Percentiles rank a stretch among this genome's conserved stretches.
phyloP scores from a whole-genome alignment of 257 asterid species.

The Verbascum thapsus region DNA sequence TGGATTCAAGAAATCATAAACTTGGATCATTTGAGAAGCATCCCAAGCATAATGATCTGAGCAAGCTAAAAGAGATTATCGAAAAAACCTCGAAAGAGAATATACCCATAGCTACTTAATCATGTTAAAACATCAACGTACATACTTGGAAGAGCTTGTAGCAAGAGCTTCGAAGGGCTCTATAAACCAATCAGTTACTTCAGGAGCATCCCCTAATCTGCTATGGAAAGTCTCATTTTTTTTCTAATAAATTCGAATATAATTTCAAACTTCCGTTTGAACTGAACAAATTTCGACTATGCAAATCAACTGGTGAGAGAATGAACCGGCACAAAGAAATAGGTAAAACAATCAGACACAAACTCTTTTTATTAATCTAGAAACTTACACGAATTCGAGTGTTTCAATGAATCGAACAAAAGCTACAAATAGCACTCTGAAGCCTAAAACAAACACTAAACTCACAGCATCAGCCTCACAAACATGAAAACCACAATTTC shows the following conservation, averaged over 20 bases:
- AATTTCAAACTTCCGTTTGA: background rate
- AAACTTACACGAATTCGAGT: conserved; percentile 54
- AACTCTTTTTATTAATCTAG: conserved; percentile 48
- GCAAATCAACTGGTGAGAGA: too few species aligned
- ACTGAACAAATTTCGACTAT: too few species aligned
- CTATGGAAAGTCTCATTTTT: background rate
- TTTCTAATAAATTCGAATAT: conserved; percentile 4
- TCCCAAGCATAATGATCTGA: background rate
- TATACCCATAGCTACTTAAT: conserved; percentile 6
- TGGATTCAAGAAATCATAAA: background rate
- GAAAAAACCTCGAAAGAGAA: background rate
- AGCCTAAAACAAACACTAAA: conserved; percentile 45
- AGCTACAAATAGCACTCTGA: conserved; percentile 53
- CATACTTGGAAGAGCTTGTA: conserved; percentile 10
- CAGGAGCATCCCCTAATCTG: conserved; percentile 19
- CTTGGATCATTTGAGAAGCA: background rate
- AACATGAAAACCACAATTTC: conserved; percentile 39
- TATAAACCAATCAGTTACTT: conserved; percentile 12
- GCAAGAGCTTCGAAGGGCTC: conserved; percentile 16
- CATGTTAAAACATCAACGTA: background rate
- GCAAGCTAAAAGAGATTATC: too few species aligned
- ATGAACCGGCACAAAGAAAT: too few species aligned
- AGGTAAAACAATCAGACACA: conserved; percentile 30
- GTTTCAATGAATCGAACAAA: conserved; percentile 47
- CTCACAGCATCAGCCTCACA: conserved; percentile 46